Percentiles rank a stretch among this genome's conserved stretches.
phyloP scores from a whole-genome alignment of 257 asterid species.

The Striga asiatica region DNA sequence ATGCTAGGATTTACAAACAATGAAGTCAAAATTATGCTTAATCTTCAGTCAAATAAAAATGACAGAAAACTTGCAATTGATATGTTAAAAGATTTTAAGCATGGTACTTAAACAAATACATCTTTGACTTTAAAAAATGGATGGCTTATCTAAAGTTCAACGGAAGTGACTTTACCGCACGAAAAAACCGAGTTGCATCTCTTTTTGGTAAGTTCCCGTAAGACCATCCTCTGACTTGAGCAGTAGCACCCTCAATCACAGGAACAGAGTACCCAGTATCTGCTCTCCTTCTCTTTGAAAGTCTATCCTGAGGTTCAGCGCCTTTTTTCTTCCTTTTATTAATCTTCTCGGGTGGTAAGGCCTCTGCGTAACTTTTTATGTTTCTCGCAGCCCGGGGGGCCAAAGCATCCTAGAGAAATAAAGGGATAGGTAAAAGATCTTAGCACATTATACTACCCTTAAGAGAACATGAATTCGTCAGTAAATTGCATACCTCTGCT shows the following conservation, averaged over 20 bases:
- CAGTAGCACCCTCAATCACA: conserved; percentile 86
- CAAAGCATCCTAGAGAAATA: conserved; percentile 54
- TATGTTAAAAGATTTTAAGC: background rate
- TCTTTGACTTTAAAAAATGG: background rate
- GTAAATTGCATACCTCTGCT: conserved; percentile 51
- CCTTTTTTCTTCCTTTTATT: conserved; percentile 82
- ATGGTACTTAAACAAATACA: background rate
- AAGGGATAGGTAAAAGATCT: conserved; percentile 11
- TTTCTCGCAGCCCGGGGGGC: conserved; percentile 99
- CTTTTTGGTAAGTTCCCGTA: conserved; percentile 88
- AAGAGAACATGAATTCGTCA: conserved; percentile 14
- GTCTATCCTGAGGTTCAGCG: conserved; percentile 63
- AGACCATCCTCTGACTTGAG: conserved; percentile 97
- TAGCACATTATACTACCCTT: background rate
- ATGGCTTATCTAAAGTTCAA: background rate
- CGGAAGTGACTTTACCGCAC: conserved; percentile 49
- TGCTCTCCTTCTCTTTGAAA: conserved; percentile 75
- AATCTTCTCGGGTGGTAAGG: conserved; percentile 47
- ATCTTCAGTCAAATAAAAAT: background rate
- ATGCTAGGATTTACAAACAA: background rate
- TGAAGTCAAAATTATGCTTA: background rate
- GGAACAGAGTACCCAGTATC: conserved; percentile 60
- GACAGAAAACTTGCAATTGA: background rate
- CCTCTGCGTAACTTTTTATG: conserved; percentile 86
- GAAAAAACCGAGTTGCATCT: conserved; percentile 90